A percentile compares a stretch with the other conserved stretches of the same genome.
Evolutionary conservation across 78 protist species (phyloP).

Genomic region (Andalucia godoyi): DNA sequence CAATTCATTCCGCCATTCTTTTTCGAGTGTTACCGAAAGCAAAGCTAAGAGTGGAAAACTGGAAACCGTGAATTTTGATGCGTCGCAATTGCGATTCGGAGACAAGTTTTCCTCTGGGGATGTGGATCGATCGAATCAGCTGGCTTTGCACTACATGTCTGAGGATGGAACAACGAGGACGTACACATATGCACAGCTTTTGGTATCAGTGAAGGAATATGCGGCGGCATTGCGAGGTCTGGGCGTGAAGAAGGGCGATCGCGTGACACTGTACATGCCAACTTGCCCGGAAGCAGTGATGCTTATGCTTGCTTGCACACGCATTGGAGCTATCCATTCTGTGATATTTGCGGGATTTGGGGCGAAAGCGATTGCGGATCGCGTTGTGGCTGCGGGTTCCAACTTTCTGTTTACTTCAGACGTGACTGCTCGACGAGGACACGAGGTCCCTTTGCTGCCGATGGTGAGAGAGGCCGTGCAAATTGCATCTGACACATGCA

Average conservation of each 20-base stretch:
- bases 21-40: not conserved
- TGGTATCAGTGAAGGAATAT: constrained; percentile 11
- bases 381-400: constrained; percentile 51
- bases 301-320: constrained; percentile 40
- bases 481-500: too few relatives aligned
- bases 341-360: constrained; percentile 60
- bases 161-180: not conserved
- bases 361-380: constrained; percentile 36
- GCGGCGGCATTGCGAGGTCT: constrained; percentile 19
- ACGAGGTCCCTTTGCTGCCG: too few relatives aligned
- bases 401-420: constrained; percentile 33
- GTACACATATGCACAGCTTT: constrained; percentile 12
- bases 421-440: too few relatives aligned
- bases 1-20: not conserved
- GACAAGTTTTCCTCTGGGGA: too few relatives aligned
- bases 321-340: constrained; percentile 38
- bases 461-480: too few relatives aligned
- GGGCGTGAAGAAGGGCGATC: constrained; percentile 43
- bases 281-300: constrained; percentile 30
- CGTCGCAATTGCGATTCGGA: too few relatives aligned
- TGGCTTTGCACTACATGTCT: constrained; percentile 12
- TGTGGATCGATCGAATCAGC: not conserved
- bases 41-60: too few relatives aligned
- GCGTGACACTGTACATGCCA: constrained; percentile 41
- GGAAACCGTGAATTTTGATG: too few relatives aligned